Evolutionary conservation across 495 filamentous ascomycete species (phyloP), one percentile per base, ranked within the genome.

Genomic region (Sabuloglossum arenarium): DNA sequence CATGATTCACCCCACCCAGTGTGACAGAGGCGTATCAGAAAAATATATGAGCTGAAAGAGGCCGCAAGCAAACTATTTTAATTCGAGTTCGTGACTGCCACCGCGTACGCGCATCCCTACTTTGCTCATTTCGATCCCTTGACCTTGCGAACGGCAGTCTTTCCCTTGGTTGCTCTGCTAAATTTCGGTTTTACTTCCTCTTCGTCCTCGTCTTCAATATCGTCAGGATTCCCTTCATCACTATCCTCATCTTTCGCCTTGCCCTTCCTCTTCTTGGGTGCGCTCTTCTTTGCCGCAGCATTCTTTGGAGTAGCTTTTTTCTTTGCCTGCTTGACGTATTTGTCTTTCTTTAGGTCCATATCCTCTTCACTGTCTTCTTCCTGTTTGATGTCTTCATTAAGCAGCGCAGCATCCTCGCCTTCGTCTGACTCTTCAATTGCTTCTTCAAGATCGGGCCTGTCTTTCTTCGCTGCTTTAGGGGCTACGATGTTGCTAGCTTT

Each of bases 401-500:
- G 76, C 31, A 81, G 74, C 25, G 78, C 69, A 6, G 78, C 72
- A 37, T 80, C 81, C 46, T 76, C 71, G 4, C 65, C 80, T 31
- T 86, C 88, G 51, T 94, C 90, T 14, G 86, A 89, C 61, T 91
- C 93, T 34, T 95, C 86, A 45, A 97, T 81, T 24, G 88, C 90
- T 67, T 99, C 91, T 67, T 99, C 91, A 49, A 99, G 76, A 70
- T 99, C 91, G 0, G 91, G 91, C 56, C 81, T 81, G 49, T 86
- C 87, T 69, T 83, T 90, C 53, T 75, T 69, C 55, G 71, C 67
- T 53, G 75, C 73, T 65, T 80, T 82, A 59, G 87, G 84, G 21
- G 85, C 81, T 9, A 80, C 63, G 23, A 93, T 78, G 61, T 73
- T 82, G 68, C 77, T 84, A 9, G 88, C 85, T 69, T 94, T 95